Conservation (phyloP, 805 yeast genomes). For the Metschnikowia similis region DNA sequence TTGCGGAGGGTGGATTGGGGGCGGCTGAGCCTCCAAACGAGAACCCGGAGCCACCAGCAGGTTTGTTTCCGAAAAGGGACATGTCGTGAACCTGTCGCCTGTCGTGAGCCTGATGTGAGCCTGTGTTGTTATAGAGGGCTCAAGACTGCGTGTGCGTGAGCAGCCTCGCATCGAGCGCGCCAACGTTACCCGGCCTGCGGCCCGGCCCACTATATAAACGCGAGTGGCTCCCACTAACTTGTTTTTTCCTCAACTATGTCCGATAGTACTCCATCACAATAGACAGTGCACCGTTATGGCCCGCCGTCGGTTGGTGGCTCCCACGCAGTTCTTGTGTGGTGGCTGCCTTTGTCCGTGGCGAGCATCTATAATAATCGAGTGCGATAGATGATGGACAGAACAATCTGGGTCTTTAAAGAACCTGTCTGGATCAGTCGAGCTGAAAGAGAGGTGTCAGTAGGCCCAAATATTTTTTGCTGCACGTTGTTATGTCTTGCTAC, state of each 20-base stretch:
- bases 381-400: conserved; percentile 49
- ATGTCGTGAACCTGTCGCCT: neutral
- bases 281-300: conserved; percentile 58
- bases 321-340: conserved; percentile 31
- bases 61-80: conserved; percentile 13
- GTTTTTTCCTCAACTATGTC: conserved; percentile 50
- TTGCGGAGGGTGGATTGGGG: no score
- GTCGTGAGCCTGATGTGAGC: neutral
- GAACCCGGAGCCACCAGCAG: conserved; percentile 8
- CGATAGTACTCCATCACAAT: conserved; percentile 61
- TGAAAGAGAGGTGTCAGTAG: conserved; percentile 55
- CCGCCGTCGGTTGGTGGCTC: conserved; percentile 15
- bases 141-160: neutral
- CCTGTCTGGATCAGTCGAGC: conserved; percentile 42
- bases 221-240: neutral
- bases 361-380: conserved; percentile 24
- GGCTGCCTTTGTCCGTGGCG: conserved; percentile 12
- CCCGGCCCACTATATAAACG: conserved; percentile 5
- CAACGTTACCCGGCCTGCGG: conserved; percentile 16
- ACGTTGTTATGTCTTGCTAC: no score
- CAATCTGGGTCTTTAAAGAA: conserved; percentile 41
- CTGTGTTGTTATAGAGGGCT: neutral
- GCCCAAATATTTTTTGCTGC: conserved; percentile 27
- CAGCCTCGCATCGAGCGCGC: conserved; percentile 1
- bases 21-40: conserved; percentile 3